These are phyloP conservation scores for Cenchrus fungigraminus DNA, from an alignment of 176 grass and related monocot genomes.

Conservation along the genomic window DNA sequence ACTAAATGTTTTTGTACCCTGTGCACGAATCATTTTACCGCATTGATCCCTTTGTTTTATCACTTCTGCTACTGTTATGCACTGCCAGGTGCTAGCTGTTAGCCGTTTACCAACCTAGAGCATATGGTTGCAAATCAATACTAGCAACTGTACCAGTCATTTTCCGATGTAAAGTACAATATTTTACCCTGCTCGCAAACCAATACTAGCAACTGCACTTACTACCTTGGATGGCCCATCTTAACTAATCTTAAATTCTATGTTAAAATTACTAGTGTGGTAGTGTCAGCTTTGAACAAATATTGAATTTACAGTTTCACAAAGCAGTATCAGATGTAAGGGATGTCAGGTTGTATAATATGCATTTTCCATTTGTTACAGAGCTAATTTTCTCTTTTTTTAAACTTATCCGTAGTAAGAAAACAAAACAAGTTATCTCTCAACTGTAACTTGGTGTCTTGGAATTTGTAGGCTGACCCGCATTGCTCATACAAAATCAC, in stretches of 20 bases:
- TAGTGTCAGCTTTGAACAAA: conserved; percentile 15
- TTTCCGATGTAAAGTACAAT: neutral
- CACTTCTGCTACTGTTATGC: neutral
- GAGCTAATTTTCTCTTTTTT: conserved; percentile 21
- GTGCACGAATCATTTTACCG: neutral
- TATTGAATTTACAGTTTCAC: neutral
- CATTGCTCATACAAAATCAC: conserved; percentile 88
- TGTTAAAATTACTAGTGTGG: neutral
- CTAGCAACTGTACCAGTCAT: neutral
- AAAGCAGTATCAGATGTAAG: neutral
- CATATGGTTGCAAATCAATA: neutral
- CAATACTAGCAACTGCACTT: neutral
- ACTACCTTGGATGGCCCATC: neutral
- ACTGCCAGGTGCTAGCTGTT: neutral
- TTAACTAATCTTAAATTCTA: neutral
- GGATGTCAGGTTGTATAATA: conserved; percentile 20
- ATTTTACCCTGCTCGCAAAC: neutral
- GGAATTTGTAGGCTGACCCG: conserved; percentile 79
- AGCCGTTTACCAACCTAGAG: neutral
- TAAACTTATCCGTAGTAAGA: neutral
- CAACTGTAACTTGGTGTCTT: conserved; percentile 23
- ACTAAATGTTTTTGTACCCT: neutral
- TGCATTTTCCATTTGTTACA: conserved; percentile 12
- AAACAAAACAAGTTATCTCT: conserved; percentile 30
- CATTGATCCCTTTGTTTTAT: neutral